phyloP scores from a whole-genome alignment of 2,329 filamentous ascomycete genomes.

The Exophiala mesophila region DNA sequence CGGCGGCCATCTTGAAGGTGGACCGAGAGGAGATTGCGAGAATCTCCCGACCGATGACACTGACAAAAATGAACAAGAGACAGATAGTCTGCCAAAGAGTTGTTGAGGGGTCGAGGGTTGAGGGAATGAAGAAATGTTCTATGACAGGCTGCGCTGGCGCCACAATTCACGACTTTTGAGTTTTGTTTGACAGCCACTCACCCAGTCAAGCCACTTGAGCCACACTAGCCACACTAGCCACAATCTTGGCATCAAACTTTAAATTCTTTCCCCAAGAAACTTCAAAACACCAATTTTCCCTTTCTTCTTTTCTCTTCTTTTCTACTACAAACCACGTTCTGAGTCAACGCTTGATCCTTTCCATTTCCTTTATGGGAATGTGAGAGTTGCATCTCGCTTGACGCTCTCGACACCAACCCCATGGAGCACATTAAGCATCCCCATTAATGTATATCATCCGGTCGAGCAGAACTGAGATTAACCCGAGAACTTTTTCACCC shows the following conservation, averaged over 20 bases:
- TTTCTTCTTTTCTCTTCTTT: slow-evolving; percentile 2
- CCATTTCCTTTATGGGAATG: slow-evolving; percentile 3
- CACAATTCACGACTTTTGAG: too few species aligned
- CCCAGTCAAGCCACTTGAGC: not conserved
- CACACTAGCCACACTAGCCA: not conserved
- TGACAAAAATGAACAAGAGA: too few species aligned
- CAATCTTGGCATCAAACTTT: slow-evolving; percentile 5
- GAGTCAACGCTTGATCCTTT: slow-evolving; percentile 16
- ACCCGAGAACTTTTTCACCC: slow-evolving; percentile 12
- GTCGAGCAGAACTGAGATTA: slow-evolving; percentile 24
- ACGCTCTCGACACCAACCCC: slow-evolving; percentile 11
- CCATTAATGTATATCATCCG: slow-evolving; percentile 21
- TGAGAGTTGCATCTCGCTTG: slow-evolving; percentile 13
- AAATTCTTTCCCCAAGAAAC: not conserved
- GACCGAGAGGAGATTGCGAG: too few species aligned
- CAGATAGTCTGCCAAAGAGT: too few species aligned
- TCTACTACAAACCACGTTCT: slow-evolving; percentile 12
- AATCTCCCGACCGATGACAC: too few species aligned
- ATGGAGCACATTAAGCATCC: slow-evolving; percentile 17
- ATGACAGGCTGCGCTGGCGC: too few species aligned
- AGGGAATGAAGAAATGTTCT: too few species aligned
- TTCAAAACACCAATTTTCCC: too few species aligned
- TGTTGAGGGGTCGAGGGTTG: too few species aligned
- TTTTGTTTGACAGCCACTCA: not conserved
- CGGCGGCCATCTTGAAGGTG: slow-evolving; percentile 21